Conservation (phyloP, 306 rosid species). For the Castanopsis chinensis region DNA sequence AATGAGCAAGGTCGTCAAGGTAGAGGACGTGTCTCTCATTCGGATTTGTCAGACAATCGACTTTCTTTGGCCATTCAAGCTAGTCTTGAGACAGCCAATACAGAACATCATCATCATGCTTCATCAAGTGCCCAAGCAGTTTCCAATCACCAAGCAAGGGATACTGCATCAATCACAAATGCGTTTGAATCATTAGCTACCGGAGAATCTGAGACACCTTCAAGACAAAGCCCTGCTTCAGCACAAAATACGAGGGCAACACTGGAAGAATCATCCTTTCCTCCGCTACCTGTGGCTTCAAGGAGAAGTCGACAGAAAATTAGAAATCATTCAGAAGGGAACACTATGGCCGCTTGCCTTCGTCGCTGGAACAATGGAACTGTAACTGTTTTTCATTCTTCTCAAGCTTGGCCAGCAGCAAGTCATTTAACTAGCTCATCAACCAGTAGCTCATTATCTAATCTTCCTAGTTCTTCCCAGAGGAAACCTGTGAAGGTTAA, state of each 20-base stretch:
- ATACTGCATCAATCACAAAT: background rate
- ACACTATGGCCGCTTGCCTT: background rate
- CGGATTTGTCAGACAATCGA: background rate
- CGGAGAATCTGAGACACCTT: background rate
- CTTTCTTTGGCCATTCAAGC: background rate
- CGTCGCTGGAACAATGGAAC: background rate
- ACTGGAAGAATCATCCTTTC: conserved; percentile 14
- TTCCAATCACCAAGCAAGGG: background rate
- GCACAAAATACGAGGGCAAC: background rate
- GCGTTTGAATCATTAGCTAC: conserved; percentile 4
- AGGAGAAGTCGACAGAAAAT: background rate
- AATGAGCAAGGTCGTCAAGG: background rate
- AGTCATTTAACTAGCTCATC: background rate
- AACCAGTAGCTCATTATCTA: conserved; percentile 5
- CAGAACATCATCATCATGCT: background rate
- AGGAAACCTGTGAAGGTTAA: conserved; percentile 22
- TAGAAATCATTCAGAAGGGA: background rate
- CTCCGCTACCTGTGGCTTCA: conserved; percentile 4
- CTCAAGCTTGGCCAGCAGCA: background rate
- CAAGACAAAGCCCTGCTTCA: background rate
- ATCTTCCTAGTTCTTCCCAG: conserved; percentile 15
- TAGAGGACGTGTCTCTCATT: background rate
- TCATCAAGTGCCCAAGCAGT: background rate
- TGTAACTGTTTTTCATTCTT: background rate
- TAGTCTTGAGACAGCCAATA: background rate